These are phyloP conservation scores for Candida montana DNA, from an alignment of 805 yeast species.

Conservation along the genomic window DNA sequence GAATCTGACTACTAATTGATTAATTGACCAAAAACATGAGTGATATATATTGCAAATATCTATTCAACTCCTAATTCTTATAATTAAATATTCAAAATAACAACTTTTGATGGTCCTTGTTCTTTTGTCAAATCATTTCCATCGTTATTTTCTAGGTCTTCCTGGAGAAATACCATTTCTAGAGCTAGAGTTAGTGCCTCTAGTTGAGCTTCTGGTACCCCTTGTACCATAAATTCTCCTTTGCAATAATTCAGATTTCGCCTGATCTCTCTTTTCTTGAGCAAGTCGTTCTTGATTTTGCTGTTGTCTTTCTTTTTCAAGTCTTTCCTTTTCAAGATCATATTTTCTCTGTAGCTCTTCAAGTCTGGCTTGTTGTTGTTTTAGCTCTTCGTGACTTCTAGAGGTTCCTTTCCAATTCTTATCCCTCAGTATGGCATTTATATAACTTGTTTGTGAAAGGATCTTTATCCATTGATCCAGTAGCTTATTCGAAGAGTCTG, in stretches of 20 bases:
- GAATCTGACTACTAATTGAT: too few relatives aligned
- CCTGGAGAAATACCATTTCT: too few relatives aligned
- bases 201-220: too few relatives aligned
- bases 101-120: too few relatives aligned
- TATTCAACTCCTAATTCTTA: too few relatives aligned
- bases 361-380: conserved; percentile 22
- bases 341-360: conserved; percentile 25
- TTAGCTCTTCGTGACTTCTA: conserved; percentile 21
- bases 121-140: too few relatives aligned
- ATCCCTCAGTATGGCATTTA: conserved; percentile 42
- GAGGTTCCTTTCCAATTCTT: conserved; percentile 34
- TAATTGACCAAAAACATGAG: too few relatives aligned
- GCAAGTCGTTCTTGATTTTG: conserved; percentile 13
- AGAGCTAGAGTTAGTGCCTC: too few relatives aligned
- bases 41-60: too few relatives aligned
- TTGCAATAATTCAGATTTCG: conserved; percentile 24
- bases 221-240: conserved; percentile 25
- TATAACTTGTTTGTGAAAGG: conserved; percentile 55
- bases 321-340: conserved; percentile 19
- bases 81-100: too few relatives aligned
- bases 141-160: too few relatives aligned
- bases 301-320: conserved; percentile 24
- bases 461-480: conserved; percentile 58
- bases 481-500: conserved; percentile 43
- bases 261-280: conserved; percentile 18